These are phyloP conservation scores for Alternaria metachromatica DNA, from an alignment of 2,329 filamentous ascomycete species.

Conservation along the genomic window DNA sequence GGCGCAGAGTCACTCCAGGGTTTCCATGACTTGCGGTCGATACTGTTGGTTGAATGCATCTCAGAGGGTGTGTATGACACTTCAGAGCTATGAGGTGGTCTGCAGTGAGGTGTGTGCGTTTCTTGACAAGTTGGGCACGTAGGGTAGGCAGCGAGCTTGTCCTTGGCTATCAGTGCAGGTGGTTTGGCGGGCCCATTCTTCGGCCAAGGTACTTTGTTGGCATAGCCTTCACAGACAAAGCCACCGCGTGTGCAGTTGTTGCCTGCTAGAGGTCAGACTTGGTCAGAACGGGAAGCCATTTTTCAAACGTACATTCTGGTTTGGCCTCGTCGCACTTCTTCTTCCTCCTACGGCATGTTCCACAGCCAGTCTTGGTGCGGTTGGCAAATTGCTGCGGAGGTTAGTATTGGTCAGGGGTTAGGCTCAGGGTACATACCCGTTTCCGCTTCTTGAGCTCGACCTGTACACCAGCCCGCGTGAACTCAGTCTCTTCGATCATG, in stretches of 20 bases:
- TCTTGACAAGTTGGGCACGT: constrained; percentile 27
- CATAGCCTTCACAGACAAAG: constrained; percentile 91
- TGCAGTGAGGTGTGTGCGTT: constrained; percentile 42
- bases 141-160: constrained; percentile 51
- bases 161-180: constrained; percentile 84
- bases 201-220: constrained; percentile 77
- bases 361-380: constrained; percentile 91
- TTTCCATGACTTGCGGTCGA: constrained; percentile 39
- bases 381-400: constrained; percentile 79
- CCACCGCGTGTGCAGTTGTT: constrained; percentile 90
- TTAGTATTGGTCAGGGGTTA: constrained; percentile 14
- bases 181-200: constrained; percentile 70
- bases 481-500: constrained; percentile 44
- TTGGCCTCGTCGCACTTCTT: constrained; percentile 98
- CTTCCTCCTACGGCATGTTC: constrained; percentile 89
- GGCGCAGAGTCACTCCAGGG: constrained; percentile 27
- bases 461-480: constrained; percentile 53
- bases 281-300: not conserved
- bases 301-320: constrained; percentile 77
- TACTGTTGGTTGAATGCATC: constrained; percentile 14
- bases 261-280: constrained; percentile 20
- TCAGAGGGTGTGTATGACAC: constrained; percentile 28
- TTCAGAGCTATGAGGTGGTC: constrained; percentile 16
- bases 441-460: constrained; percentile 55
- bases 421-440: constrained; percentile 49